Percentiles rank a stretch among this genome's conserved stretches.
Evolutionary conservation across 148 eudicot genomes (phyloP).

Genomic region (Tetragonia tetragonoides): DNA sequence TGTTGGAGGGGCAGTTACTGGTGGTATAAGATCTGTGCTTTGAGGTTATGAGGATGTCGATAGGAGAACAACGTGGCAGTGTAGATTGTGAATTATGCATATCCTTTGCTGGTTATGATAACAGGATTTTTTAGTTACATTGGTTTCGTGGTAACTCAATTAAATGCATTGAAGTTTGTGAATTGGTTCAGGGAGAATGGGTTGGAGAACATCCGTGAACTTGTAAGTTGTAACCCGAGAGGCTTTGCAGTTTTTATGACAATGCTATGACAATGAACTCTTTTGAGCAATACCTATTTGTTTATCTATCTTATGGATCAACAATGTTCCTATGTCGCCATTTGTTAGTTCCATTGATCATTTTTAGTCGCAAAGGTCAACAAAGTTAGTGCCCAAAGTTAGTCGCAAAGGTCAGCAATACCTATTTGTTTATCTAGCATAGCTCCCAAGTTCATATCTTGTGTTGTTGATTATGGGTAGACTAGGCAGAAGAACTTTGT

Average conservation of each 20-base stretch:
- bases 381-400: no score
- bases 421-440: background rate
- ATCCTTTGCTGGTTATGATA: background rate
- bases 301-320: background rate
- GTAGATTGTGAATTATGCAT: background rate
- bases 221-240: background rate
- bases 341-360: background rate
- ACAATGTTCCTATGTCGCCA: background rate
- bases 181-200: background rate
- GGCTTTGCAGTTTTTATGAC: background rate
- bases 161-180: background rate
- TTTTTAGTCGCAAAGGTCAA: background rate
- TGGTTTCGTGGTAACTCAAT: background rate
- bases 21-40: background rate
- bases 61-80: background rate
- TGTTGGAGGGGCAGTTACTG: no score
- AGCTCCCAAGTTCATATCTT: background rate
- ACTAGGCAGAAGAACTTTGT: background rate
- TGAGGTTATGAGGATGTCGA: background rate
- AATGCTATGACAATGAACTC: no score
- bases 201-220: background rate
- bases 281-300: background rate
- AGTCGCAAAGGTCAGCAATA: background rate
- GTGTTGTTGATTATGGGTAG: background rate
- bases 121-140: background rate